Evolutionary conservation across 352 stramenopile genomes (phyloP).

Genomic region (Aphanomyces invadans): DNA sequence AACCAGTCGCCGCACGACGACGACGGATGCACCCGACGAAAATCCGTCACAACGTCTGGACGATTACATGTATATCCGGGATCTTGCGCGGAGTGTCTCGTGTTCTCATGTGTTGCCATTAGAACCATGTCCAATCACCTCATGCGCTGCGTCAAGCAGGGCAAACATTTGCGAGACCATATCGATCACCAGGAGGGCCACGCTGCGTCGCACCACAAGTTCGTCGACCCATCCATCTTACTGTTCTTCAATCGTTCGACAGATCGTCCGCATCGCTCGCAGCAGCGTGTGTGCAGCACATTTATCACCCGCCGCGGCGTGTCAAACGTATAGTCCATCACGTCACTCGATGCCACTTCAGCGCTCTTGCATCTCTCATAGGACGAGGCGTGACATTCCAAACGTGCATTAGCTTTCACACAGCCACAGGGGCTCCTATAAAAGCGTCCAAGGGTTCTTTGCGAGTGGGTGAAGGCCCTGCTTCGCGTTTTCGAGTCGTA

Average conservation of each 20-base stretch:
- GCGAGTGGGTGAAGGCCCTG: not conserved
- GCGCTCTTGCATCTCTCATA: not conserved
- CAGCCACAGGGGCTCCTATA: not conserved
- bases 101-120: not conserved
- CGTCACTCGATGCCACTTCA: not conserved
- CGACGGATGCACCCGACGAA: not conserved
- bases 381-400: not conserved
- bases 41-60: not conserved
- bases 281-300: not conserved
- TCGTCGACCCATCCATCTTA: not conserved
- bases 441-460: not conserved
- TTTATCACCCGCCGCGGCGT: not conserved
- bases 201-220: not conserved
- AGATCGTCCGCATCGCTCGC: not conserved
- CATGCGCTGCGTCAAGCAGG: not conserved
- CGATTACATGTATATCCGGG: slow-evolving; percentile 22
- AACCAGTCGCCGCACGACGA: not conserved
- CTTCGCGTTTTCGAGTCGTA: not conserved
- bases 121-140: slow-evolving; percentile 12
- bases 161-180: not conserved
- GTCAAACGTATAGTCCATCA: not conserved
- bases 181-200: not conserved
- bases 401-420: not conserved
- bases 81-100: not conserved
- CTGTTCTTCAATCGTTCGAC: not conserved